Evolutionary conservation across 768 basidiomycete genomes (phyloP).

Genomic region (Baorangia bicolor): DNA sequence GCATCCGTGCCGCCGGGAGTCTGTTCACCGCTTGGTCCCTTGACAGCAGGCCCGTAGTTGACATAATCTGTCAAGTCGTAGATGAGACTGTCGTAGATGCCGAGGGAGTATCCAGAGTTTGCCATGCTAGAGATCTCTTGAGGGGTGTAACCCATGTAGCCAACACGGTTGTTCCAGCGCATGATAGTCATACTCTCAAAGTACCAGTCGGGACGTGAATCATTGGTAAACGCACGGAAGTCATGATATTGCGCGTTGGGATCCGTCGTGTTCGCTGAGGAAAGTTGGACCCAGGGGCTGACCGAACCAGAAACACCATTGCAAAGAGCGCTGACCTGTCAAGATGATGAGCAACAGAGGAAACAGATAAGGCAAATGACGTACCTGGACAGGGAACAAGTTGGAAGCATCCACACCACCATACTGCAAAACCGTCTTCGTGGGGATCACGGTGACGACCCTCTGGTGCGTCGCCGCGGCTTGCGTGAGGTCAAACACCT

Average conservation of each 20-base stretch:
- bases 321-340: slow-evolving; percentile 87
- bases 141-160: slow-evolving; percentile 84
- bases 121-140: slow-evolving; percentile 74
- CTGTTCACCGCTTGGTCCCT: slow-evolving; percentile 47
- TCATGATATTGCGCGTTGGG: slow-evolving; percentile 87
- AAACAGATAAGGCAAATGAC: slow-evolving; percentile 11
- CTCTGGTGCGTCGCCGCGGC: slow-evolving; percentile 67
- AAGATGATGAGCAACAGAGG: background rate
- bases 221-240: slow-evolving; percentile 86
- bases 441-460: slow-evolving; percentile 68
- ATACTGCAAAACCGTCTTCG: slow-evolving; percentile 76
- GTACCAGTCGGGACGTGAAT: slow-evolving; percentile 98
- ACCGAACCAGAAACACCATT: slow-evolving; percentile 80
- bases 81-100: slow-evolving; percentile 81
- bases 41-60: slow-evolving; percentile 58
- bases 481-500: slow-evolving; percentile 84
- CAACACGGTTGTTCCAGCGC: slow-evolving; percentile 86
- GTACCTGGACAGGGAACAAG: slow-evolving; percentile 93
- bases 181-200: slow-evolving; percentile 91
- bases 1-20: slow-evolving; percentile 42
- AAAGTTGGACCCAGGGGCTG: slow-evolving; percentile 79
- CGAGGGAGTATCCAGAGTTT: slow-evolving; percentile 59
- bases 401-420: slow-evolving; percentile 72
- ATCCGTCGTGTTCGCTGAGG: slow-evolving; percentile 75
- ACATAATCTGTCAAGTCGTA: slow-evolving; percentile 89